Evolutionary conservation across 805 yeast species (phyloP).

Genomic region (Candida chilensis): DNA sequence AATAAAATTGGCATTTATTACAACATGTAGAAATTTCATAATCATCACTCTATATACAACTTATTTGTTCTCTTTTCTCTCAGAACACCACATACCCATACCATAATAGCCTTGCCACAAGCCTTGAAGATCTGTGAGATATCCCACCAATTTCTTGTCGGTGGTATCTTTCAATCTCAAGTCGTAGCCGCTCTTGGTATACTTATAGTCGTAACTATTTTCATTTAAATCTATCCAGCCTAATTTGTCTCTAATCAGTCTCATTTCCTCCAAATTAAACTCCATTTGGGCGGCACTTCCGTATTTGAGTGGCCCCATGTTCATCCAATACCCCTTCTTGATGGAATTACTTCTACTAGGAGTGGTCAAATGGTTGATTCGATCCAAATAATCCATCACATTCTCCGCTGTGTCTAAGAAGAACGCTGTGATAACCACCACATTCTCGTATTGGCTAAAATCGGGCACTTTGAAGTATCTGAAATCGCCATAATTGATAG

Average conservation of each 20-base stretch:
- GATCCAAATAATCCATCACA: conserved; percentile 62
- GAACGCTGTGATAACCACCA: conserved; percentile 60
- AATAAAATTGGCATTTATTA: conserved; percentile 4
- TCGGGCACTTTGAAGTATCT: conserved; percentile 32
- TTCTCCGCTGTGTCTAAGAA: conserved; percentile 93
- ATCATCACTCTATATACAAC: neutral
- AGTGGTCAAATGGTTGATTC: conserved; percentile 37
- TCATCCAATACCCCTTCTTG: conserved; percentile 68
- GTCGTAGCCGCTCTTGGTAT: neutral
- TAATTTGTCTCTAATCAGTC: conserved; percentile 34
- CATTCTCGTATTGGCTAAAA: conserved; percentile 22
- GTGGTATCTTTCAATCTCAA: too few relatives aligned
- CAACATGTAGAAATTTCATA: too few relatives aligned
- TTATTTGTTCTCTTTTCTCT: conserved; percentile 16
- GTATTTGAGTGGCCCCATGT: conserved; percentile 87
- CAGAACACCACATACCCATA: conserved; percentile 45
- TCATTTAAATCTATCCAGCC: conserved; percentile 53
- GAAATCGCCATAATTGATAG: conserved; percentile 55
- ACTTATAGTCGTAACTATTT: neutral
- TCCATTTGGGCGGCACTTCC: conserved; percentile 80
- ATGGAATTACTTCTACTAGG: conserved; percentile 15
- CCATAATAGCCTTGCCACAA: conserved; percentile 79
- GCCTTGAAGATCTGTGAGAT: conserved; percentile 55
- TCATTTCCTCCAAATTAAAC: conserved; percentile 62
- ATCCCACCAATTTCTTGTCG: conserved; percentile 39